These are phyloP conservation scores for Amborella trichopoda DNA, from an alignment of 164 flowering plant species.

Conservation along the genomic window DNA sequence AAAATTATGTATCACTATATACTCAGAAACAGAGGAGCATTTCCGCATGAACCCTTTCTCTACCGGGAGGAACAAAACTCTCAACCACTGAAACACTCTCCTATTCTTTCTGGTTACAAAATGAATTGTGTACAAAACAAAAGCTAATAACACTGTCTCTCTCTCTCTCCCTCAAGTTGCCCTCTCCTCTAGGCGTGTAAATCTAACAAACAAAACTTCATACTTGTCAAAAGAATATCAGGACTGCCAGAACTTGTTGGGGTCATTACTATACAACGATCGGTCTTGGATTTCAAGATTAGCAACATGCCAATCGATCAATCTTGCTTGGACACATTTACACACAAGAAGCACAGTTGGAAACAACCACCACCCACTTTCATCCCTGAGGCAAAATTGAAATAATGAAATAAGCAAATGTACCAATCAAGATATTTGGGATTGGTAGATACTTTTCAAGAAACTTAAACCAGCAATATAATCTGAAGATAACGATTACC, in stretches of 20 bases:
- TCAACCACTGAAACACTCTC: no score
- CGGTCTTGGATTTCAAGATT: constrained; percentile 98
- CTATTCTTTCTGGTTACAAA: constrained; percentile 2
- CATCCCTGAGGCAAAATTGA: constrained; percentile 55
- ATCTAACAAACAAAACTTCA: neutral
- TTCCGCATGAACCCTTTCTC: neutral
- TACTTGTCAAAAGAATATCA: constrained; percentile 18
- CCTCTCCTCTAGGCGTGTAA: neutral
- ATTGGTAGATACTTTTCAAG: no score
- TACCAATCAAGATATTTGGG: no score
- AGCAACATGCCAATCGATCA: constrained; percentile 89
- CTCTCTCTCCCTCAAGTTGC: neutral
- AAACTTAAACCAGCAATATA: no score
- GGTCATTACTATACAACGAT: constrained; percentile 82
- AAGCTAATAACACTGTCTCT: neutral
- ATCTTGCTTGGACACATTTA: constrained; percentile 81
- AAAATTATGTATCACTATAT: no score
- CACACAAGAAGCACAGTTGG: constrained; percentile 77
- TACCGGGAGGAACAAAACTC: neutral
- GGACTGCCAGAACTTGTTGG: constrained; percentile 88
- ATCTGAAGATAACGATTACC: no score
- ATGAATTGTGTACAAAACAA: neutral
- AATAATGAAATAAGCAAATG: no score
- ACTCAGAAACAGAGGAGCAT: neutral
- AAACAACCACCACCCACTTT: constrained; percentile 97